phyloP scores from a whole-genome alignment of 2,329 filamentous ascomycete species.

The Xylariaceae sp. region DNA sequence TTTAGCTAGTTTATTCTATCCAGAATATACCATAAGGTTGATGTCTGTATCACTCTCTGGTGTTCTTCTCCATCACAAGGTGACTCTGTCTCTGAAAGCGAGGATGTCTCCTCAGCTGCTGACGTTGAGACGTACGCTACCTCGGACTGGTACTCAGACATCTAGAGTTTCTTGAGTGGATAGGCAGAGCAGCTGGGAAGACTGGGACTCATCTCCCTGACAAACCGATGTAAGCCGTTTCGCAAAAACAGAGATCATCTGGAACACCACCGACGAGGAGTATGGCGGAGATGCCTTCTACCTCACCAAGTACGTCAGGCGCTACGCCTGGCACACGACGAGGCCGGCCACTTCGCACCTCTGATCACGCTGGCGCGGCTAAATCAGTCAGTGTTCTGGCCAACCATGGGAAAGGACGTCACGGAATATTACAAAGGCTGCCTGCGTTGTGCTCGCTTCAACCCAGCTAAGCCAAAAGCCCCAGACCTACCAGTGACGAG shows the following conservation, averaged over 20 bases:
- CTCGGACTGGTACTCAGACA: background rate
- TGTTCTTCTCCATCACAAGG: no score
- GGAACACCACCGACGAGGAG: background rate
- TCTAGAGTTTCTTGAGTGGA: background rate
- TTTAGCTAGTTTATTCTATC: no score
- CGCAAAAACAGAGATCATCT: background rate
- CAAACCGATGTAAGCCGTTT: background rate
- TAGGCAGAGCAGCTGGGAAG: background rate
- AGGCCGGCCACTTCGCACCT: background rate
- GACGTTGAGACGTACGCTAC: background rate
- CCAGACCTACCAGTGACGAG: background rate
- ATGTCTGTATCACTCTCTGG: no score
- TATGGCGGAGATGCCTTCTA: background rate
- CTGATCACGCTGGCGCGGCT: background rate
- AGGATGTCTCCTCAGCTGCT: no score
- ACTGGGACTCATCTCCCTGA: background rate
- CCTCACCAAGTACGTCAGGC: background rate
- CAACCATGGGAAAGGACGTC: background rate
- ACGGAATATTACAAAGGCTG: background rate
- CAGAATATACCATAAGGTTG: no score
- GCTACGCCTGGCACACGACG: background rate
- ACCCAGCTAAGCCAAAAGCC: background rate
- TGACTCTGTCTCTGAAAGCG: no score
- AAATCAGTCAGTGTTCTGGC: background rate
- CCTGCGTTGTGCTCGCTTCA: background rate